Conservation (phyloP, 208 protist genomes). For the Crithidia acanthocephali region DNA sequence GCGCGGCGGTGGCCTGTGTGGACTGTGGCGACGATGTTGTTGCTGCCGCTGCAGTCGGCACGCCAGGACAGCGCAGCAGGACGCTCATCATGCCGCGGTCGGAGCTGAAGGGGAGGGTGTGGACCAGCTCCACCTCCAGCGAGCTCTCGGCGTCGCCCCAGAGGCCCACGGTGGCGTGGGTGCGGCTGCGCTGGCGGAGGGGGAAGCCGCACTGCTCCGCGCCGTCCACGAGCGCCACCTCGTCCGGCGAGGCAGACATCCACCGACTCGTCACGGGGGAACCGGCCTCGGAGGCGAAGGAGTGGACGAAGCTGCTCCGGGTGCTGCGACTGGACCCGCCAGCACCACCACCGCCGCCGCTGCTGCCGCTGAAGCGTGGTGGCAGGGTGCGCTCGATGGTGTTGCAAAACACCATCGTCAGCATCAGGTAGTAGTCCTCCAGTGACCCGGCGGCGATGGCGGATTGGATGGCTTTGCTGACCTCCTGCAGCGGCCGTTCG, state of each 20-base stretch:
- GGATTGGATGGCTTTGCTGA: slow-evolving; percentile 10
- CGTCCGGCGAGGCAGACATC: slow-evolving; percentile 92
- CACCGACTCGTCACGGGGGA: slow-evolving; percentile 36
- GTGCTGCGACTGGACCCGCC: slow-evolving; percentile 5
- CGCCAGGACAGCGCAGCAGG: slow-evolving; percentile 42
- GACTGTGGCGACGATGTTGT: slow-evolving; percentile 17
- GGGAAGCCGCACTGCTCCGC: slow-evolving; percentile 69
- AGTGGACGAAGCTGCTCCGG: slow-evolving; percentile 8
- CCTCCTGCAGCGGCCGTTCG: slow-evolving; percentile 13
- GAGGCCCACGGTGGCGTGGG: slow-evolving; percentile 27
- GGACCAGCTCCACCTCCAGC: slow-evolving; percentile 41
- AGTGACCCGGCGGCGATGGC: neutral
- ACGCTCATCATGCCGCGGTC: slow-evolving; percentile 87
- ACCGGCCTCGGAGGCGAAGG: neutral
- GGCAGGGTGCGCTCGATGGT: slow-evolving; percentile 51
- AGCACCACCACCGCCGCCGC: no score
- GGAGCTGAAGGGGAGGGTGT: slow-evolving; percentile 78
- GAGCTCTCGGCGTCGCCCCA: slow-evolving; percentile 18
- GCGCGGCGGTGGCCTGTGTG: neutral
- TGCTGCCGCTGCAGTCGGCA: slow-evolving; percentile 2
- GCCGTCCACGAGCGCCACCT: slow-evolving; percentile 90
- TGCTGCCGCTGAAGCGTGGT: slow-evolving; percentile 7
- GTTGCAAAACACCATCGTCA: slow-evolving; percentile 74
- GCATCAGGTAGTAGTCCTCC: slow-evolving; percentile 43
- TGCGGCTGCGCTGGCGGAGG: slow-evolving; percentile 51